Evolutionary conservation across 345 rosid genomes (phyloP), one percentile per base, ranked within the genome.

Genomic region (Bruguiera gymnorhiza): DNA sequence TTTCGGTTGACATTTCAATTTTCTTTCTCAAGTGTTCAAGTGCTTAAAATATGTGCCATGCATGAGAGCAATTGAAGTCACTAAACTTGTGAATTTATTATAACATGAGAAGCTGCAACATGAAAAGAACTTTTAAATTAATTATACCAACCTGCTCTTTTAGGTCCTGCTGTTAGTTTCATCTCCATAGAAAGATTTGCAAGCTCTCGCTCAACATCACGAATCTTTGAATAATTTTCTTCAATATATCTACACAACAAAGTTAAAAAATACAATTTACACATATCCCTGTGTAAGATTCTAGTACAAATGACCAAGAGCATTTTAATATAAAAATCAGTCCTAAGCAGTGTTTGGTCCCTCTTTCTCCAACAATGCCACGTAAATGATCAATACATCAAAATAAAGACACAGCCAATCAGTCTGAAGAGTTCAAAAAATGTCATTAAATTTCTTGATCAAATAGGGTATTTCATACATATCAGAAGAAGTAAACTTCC

Each of bases 111-210:
- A 61, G 27, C 39, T 29, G 46, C 37, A 70, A 75, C n/a, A 31
- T 29, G 52, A 37, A 56, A 64, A 61, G 23, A 52, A 53, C 46
- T 16, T 21, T 18, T 6, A 23, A 6, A 61, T 48, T 6, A 27
- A 6, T 58, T 48, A 57, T 32, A 51, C 74, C 62, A 79, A 91
- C 97, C 99, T 76, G 93, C 93, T 72, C 85, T 92, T 79, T 95
- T 95, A 39, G 99, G 99, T 55, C 99, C 99, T 65, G 97, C 87
- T 4, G 97, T 95, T 75, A 95, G 97, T 80, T 95, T 95, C 97
- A 95, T 84, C 72, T 95, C 99, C 93, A 95, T 67, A 0, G 87
- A 73, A 53, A 90, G 89, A 83, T 80, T 85, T 69, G 83, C 84
- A 3, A 92, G 81, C 79, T 95, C 97, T 73, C 89, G 76, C 75